Percentiles rank a stretch among this genome's conserved stretches.
phyloP scores from a whole-genome alignment of 805 yeast genomes.

The Barnettozyma sp. region DNA sequence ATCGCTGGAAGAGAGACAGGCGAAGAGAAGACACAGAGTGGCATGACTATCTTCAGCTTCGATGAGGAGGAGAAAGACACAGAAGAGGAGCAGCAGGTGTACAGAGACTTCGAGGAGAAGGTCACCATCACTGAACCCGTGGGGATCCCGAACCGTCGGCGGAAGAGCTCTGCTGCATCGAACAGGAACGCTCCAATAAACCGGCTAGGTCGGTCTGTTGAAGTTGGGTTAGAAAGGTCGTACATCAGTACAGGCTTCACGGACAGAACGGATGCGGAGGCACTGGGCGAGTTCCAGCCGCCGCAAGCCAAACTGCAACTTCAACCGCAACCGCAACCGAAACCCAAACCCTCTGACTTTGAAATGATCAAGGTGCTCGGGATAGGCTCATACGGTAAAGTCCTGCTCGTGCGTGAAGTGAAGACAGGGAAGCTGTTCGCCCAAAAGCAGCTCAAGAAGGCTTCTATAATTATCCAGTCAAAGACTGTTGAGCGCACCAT shows the following conservation, averaged over 20 bases:
- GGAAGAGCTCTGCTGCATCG: constrained; percentile 21
- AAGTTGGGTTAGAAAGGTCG: constrained; percentile 39
- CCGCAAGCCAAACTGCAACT: no score
- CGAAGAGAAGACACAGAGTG: neutral
- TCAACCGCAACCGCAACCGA: constrained; percentile 6
- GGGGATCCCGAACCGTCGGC: constrained; percentile 11
- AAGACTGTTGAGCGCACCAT: constrained; percentile 68
- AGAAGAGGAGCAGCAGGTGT: no score
- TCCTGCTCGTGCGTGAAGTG: constrained; percentile 63
- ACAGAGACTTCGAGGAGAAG: constrained; percentile 16
- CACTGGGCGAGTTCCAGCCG: neutral
- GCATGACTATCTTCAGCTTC: constrained; percentile 20
- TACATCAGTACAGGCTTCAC: constrained; percentile 21
- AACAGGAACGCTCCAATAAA: constrained; percentile 22
- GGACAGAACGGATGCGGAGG: neutral
- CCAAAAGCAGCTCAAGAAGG: constrained; percentile 79
- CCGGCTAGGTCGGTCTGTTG: constrained; percentile 42
- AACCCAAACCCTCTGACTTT: constrained; percentile 45
- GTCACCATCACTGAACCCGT: constrained; percentile 16
- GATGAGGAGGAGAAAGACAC: constrained; percentile 19
- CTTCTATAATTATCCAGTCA: constrained; percentile 56
- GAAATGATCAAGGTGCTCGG: constrained; percentile 74
- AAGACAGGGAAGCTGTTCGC: constrained; percentile 65
- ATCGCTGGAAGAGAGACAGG: neutral
- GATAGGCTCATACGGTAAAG: constrained; percentile 86